A percentile compares a stretch with the other conserved stretches of the same genome.
These are phyloP conservation scores for Tulasnella sp. DNA, from an alignment of 768 basidiomycete species.

Conservation along the genomic window DNA sequence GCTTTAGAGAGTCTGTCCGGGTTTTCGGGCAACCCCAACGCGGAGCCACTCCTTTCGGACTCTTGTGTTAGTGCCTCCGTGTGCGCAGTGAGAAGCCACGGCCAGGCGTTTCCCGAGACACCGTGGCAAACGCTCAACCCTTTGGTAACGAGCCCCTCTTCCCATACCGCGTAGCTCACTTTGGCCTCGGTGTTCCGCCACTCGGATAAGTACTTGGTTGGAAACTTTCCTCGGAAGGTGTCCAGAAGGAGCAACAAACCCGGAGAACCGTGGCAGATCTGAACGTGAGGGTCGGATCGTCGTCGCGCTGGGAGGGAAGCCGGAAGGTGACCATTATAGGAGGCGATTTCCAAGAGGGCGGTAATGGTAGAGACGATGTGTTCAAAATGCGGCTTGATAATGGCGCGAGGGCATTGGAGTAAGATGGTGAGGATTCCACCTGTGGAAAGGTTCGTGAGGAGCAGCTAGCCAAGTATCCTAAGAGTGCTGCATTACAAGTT, in stretches of 20 bases:
- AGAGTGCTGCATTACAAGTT: not conserved
- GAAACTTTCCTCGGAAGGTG: slow-evolving; percentile 11
- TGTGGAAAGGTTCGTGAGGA: not conserved
- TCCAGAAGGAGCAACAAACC: slow-evolving; percentile 15
- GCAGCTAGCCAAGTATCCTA: not conserved
- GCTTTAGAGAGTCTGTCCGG: slow-evolving; percentile 6
- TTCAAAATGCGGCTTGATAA: slow-evolving; percentile 5
- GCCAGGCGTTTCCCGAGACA: slow-evolving; percentile 22
- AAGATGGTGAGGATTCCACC: slow-evolving; percentile 18
- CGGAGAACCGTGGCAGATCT: slow-evolving; percentile 21
- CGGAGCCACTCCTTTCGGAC: not conserved
- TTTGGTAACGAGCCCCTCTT: slow-evolving; percentile 19
- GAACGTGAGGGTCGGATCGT: slow-evolving; percentile 16
- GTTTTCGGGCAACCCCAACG: not conserved
- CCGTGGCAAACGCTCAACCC: slow-evolving; percentile 22
- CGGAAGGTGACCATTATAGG: slow-evolving; percentile 19
- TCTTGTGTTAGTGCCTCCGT: not conserved
- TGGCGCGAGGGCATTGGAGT: slow-evolving; percentile 17
- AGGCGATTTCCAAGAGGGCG: not conserved
- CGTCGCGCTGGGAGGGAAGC: slow-evolving; percentile 19
- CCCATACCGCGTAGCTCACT: slow-evolving; percentile 19
- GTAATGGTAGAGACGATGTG: slow-evolving; percentile 6
- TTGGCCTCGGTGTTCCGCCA: not conserved
- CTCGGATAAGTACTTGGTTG: not conserved
- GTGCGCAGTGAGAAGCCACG: slow-evolving; percentile 19